Base-by-base conservation (phyloP, 305 asterid genomes). In the Fraxinus sp. region DNA sequence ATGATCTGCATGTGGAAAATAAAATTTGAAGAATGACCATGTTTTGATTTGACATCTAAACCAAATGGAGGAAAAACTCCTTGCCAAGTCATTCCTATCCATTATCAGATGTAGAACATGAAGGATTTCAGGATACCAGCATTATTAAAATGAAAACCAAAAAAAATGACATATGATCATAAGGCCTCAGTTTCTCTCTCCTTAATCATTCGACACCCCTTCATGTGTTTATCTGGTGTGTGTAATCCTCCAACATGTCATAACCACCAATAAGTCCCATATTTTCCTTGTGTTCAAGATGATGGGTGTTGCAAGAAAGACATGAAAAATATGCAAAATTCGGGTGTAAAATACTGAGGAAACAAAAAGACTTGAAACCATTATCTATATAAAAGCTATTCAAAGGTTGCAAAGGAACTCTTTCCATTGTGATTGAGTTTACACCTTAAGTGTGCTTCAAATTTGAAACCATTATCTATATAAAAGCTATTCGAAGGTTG, bases 1-100 rank as follows among this genome's bases (percentile, higher is more conserved):
- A 80, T 91, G 98, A 83, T 96, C 98, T 96, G 91, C 84, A 81
- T 64, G 79, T 66, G 80, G 28, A 85, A 52, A 55, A 52, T 75
- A 55, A 64, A 57, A 81, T 80, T 80, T 75, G 74, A 85, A 78
- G 72, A 79, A 80, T 78, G 71, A 57, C 20, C 33, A 39, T 2
- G 71, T 35, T 55, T 46, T 55, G 77, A 59, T 20, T 22, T 62
- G 75, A 24, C 77, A 52, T 49, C 75, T 76, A 81, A 43, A 70
- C 43, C 62, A 43, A 77, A 73, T 8, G 36, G 59, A 78, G 74
- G 36, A 75, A 66, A 68, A 49, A 75, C 55, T 36, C 80, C 55
- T 71, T 30, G 49, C 73, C 41, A 77, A 83, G 74, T 16, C 71
- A 68, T 20, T 77, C 55, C 81, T 49, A 46, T 79, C 79, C 62